Evolutionary conservation across 2,329 filamentous ascomycete genomes (phyloP).

Genomic region (Penicillium sp.): DNA sequence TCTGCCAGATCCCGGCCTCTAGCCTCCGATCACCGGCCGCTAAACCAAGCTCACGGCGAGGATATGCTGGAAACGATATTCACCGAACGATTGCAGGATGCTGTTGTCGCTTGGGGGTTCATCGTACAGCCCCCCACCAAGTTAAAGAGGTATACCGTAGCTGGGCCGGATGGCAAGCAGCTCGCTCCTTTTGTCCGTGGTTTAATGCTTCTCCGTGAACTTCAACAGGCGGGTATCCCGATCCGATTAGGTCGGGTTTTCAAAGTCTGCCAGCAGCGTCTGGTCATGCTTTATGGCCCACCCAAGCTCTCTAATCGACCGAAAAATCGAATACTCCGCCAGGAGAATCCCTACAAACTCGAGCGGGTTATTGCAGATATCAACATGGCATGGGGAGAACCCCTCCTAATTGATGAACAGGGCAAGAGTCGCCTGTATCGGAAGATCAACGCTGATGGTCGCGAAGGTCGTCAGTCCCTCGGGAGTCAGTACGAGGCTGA

Average conservation of each 20-base stretch:
- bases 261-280: conserved; percentile 40
- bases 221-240: conserved; percentile 42
- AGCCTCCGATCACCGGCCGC: neutral
- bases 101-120: conserved; percentile 58
- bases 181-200: conserved; percentile 47
- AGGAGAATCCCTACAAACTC: conserved; percentile 40
- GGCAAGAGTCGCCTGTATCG: conserved; percentile 26
- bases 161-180: conserved; percentile 25
- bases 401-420: conserved; percentile 33
- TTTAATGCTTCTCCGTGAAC: conserved; percentile 43
- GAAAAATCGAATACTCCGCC: conserved; percentile 42
- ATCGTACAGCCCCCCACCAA: conserved; percentile 33
- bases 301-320: conserved; percentile 35
- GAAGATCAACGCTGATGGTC: conserved; percentile 20
- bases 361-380: conserved; percentile 40
- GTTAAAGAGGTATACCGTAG: conserved; percentile 25
- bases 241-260: conserved; percentile 37
- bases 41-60: conserved; percentile 21
- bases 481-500: neutral
- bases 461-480: neutral
- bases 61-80: conserved; percentile 49
- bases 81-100: conserved; percentile 47
- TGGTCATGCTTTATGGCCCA: conserved; percentile 43
- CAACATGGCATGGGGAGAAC: conserved; percentile 39
- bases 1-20: conserved; percentile 4